Evolutionary conservation across 345 rosid genomes (phyloP), one percentile per base, ranked within the genome.

Genomic region (Lenwebbia sp.): DNA sequence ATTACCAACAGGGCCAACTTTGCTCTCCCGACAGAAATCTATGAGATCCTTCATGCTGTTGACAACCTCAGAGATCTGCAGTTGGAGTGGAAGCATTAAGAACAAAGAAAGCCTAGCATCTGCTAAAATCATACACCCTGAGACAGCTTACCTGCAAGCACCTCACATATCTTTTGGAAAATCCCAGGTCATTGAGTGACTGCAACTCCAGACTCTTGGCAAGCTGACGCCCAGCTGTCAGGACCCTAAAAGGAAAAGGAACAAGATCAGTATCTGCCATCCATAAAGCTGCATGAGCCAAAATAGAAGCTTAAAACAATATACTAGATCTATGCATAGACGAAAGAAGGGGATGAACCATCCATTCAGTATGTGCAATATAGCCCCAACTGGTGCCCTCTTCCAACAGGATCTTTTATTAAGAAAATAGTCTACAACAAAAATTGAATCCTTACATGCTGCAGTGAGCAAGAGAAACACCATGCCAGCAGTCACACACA

Each of bases 41-140:
- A 97, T 94, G 88, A 97, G 90, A 91, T 97, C 99, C 92, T 96
- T 96, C 99, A 97, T 97, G 93, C 97, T 94, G 90, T 92, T 95
- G 88, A 97, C 98, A 91, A 95, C 98, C 95, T 97, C 99, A 52
- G 97, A 93, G 82, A 94, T 96, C 99, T 96, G 91, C 84, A 17
- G 49, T 83, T n/a, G 47, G 58, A 52, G 37, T 50, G 25, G 84
- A 50, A 54, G 17, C 62, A 54, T 30, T 41, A 50, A 83, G 44
- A 55, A 82, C 21, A 54, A 62, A 50, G 78, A 62, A 83, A 53
- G 7, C 41, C 40, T 52, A 12, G 49, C 52, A 50, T 14, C n/a
- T n/a, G 14, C 49, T 44, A 28, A 14, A 33, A 44, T 52, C 83
- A 86, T 19, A 84, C 44, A 14, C 26, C 50, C 19, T 41, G 58